Conservation (phyloP, 108 stramenopile species). For the Nannochloropsis salina region DNA sequence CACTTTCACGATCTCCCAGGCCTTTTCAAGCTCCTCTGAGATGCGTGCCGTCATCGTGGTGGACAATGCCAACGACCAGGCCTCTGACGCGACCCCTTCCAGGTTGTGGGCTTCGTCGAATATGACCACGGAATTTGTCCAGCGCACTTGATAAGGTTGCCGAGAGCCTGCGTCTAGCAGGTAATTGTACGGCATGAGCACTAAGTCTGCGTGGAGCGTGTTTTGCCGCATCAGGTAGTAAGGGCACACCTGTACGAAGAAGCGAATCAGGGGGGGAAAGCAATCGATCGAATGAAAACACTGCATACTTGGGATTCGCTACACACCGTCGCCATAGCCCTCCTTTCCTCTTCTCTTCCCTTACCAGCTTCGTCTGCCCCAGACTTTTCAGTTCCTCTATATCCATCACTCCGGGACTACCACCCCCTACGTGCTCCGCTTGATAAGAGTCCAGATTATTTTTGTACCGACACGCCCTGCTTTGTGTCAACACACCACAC, state of each 20-base stretch:
- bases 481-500: constrained; percentile 28
- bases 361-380: constrained; percentile 58
- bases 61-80: constrained; percentile 81
- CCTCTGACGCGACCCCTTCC: constrained; percentile 86
- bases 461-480: constrained; percentile 48
- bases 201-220: constrained; percentile 70
- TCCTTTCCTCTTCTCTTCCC: background rate
- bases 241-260: constrained; percentile 66
- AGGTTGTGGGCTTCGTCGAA: constrained; percentile 99
- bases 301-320: background rate
- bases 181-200: constrained; percentile 98
- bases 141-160: constrained; percentile 54
- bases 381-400: constrained; percentile 85
- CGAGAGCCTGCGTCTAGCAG: constrained; percentile 84
- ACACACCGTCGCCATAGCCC: background rate
- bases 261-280: background rate
- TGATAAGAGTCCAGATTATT: constrained; percentile 67
- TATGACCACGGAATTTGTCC: constrained; percentile 79
- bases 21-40: constrained; percentile 39
- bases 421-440: constrained; percentile 5
- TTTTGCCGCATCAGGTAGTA: constrained; percentile 77
- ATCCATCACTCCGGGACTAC: constrained; percentile 62
- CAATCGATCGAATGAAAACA: constrained; percentile 2
- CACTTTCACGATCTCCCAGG: constrained; percentile 13
- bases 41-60: constrained; percentile 68